phyloP scores from a whole-genome alignment of 345 rosid genomes.

The Murraya koenigii region DNA sequence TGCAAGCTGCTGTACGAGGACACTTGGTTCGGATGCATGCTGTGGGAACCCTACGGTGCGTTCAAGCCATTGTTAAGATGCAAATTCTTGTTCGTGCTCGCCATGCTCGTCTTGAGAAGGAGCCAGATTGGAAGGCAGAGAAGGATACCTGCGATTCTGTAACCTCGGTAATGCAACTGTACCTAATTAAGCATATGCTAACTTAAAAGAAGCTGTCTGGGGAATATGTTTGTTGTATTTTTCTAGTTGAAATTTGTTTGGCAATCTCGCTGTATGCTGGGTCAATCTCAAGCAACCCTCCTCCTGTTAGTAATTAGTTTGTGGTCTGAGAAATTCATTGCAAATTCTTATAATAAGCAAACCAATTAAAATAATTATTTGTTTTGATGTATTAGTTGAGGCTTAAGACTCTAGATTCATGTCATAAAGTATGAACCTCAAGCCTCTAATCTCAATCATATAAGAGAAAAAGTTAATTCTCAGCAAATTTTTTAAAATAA shows the following conservation, averaged over 20 bases:
- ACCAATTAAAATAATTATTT: too few relatives aligned
- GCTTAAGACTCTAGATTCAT: too few relatives aligned
- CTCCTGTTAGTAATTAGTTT: too few relatives aligned
- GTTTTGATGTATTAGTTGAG: too few relatives aligned
- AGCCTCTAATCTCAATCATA: background rate
- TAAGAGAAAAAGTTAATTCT: background rate
- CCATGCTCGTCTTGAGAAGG: slow-evolving; percentile 36
- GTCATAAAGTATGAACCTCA: background rate
- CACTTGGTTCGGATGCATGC: slow-evolving; percentile 90
- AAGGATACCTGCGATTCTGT: slow-evolving; percentile 28
- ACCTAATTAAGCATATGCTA: background rate
- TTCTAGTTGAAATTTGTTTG: background rate
- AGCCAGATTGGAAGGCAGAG: slow-evolving; percentile 20
- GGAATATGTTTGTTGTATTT: background rate
- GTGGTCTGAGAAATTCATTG: too few relatives aligned
- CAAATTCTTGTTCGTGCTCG: slow-evolving; percentile 85
- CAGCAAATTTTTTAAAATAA: background rate
- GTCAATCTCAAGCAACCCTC: background rate
- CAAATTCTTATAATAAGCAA: too few relatives aligned
- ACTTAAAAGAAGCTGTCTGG: background rate
- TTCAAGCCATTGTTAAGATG: slow-evolving; percentile 89
- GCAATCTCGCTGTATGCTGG: background rate
- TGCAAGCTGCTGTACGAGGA: slow-evolving; percentile 96
- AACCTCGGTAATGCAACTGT: slow-evolving; percentile 36
- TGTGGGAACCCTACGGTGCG: slow-evolving; percentile 76